Conservation (phyloP, 345 rosid species). For the Mallotus nudiflorus region DNA sequence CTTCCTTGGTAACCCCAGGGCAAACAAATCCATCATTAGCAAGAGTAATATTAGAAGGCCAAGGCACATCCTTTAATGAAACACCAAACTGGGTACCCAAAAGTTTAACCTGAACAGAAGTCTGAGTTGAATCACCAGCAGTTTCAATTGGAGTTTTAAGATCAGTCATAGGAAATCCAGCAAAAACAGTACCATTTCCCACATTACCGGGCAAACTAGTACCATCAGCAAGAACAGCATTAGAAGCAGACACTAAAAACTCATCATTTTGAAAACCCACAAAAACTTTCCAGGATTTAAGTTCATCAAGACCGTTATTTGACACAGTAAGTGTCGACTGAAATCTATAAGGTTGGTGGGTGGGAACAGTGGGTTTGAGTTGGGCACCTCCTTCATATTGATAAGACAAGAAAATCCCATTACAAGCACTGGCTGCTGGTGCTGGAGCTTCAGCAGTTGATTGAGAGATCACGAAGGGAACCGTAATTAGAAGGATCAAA, state of each 20-base stretch:
- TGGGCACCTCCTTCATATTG: slow-evolving; percentile 46
- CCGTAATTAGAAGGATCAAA: slow-evolving; percentile 3
- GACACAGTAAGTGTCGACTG: slow-evolving; percentile 68
- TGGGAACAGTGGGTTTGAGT: slow-evolving; percentile 58
- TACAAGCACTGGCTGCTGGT: slow-evolving; percentile 55
- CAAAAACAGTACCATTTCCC: slow-evolving; percentile 76
- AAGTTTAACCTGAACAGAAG: slow-evolving; percentile 62
- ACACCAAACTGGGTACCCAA: slow-evolving; percentile 95
- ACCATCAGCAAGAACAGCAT: slow-evolving; percentile 77
- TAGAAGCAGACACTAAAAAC: slow-evolving; percentile 68
- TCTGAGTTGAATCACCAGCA: slow-evolving; percentile 87
- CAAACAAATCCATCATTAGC: slow-evolving; percentile 82
- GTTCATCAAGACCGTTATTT: slow-evolving; percentile 67
- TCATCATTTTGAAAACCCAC: slow-evolving; percentile 75
- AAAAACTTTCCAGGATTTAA: slow-evolving; percentile 74
- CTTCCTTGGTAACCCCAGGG: slow-evolving; percentile 48
- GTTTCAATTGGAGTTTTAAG: slow-evolving; percentile 88
- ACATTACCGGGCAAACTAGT: slow-evolving; percentile 62
- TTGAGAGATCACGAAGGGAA: slow-evolving; percentile 47
- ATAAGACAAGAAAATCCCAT: slow-evolving; percentile 73
- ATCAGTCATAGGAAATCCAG: slow-evolving; percentile 74
- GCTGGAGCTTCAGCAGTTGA: slow-evolving; percentile 42
- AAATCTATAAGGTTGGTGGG: slow-evolving; percentile 80
- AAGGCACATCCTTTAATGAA: slow-evolving; percentile 56
- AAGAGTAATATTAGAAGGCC: slow-evolving; percentile 64